phyloP scores from a whole-genome alignment of 2,329 filamentous ascomycete species.

The Emmonsia crescens region DNA sequence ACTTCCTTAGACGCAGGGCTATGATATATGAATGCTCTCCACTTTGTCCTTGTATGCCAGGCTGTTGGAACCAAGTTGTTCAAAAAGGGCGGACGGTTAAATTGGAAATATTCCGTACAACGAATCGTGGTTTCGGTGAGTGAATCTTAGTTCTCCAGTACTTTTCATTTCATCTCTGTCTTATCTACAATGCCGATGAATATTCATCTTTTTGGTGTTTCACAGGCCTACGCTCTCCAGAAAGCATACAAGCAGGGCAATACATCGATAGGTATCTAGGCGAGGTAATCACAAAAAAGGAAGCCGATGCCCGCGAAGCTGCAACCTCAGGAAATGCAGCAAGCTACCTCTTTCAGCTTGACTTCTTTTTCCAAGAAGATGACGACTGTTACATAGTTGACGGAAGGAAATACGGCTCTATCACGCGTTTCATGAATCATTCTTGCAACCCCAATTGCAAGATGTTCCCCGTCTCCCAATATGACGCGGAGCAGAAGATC shows the following conservation, averaged over 20 bases:
- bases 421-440: conserved; percentile 39
- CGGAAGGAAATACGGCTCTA: conserved; percentile 31
- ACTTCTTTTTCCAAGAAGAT: conserved; percentile 24
- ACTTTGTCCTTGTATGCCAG: conserved; percentile 24
- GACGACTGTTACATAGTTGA: conserved; percentile 32
- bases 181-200: neutral
- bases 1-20: conserved; percentile 23
- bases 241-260: conserved; percentile 30
- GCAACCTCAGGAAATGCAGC: conserved; percentile 18
- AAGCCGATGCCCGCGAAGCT: conserved; percentile 30
- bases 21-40: conserved; percentile 35
- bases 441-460: conserved; percentile 39
- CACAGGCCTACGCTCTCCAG: conserved; percentile 30
- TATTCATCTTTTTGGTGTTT: neutral
- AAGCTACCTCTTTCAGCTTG: conserved; percentile 35
- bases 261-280: conserved; percentile 38
- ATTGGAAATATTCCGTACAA: conserved; percentile 35
- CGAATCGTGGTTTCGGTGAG: conserved; percentile 32
- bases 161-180: neutral
- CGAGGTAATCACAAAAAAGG: conserved; percentile 31
- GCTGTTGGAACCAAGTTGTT: conserved; percentile 35
- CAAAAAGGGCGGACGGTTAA: conserved; percentile 29
- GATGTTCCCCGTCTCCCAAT: conserved; percentile 33
- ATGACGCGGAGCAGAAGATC: conserved; percentile 29
- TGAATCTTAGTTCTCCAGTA: neutral